These are phyloP conservation scores for Bertia moriformis DNA, from an alignment of 2,329 filamentous ascomycete species.

Conservation along the genomic window DNA sequence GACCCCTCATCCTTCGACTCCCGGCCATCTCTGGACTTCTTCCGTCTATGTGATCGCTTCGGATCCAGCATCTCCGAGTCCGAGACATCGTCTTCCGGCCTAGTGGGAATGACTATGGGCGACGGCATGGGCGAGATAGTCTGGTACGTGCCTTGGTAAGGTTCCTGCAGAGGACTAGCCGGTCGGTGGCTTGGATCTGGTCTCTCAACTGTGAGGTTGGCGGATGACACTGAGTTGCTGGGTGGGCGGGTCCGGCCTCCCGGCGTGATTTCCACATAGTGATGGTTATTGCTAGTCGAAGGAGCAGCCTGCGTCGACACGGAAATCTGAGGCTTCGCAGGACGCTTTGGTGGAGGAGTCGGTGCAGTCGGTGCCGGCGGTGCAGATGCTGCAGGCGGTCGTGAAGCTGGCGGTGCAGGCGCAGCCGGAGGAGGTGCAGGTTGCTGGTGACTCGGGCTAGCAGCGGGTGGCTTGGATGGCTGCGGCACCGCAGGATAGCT, in stretches of 20 bases:
- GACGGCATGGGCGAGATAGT: constrained; percentile 62
- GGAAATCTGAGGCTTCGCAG: neutral
- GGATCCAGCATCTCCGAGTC: constrained; percentile 6
- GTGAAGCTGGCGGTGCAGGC: too few species aligned
- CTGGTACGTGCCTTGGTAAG: constrained; percentile 60
- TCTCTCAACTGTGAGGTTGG: neutral
- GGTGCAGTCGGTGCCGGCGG: too few species aligned
- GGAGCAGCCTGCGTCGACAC: neutral
- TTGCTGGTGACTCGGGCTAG: too few species aligned
- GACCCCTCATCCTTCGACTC: constrained; percentile 9
- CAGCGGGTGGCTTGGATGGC: neutral
- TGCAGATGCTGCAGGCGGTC: too few species aligned
- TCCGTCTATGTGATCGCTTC: neutral
- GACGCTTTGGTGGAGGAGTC: too few species aligned
- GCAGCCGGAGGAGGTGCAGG: too few species aligned
- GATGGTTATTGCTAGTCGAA: neutral
- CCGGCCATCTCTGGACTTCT: constrained; percentile 4
- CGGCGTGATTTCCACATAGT: neutral
- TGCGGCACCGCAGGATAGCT: neutral
- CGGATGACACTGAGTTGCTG: neutral
- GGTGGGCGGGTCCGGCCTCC: neutral
- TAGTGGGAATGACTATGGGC: constrained; percentile 26
- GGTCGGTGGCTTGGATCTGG: neutral
- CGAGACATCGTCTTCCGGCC: constrained; percentile 28
- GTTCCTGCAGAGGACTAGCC: constrained; percentile 41